phyloP scores from a whole-genome alignment of 768 basidiomycete species.

The Phylloporus arenicola region DNA sequence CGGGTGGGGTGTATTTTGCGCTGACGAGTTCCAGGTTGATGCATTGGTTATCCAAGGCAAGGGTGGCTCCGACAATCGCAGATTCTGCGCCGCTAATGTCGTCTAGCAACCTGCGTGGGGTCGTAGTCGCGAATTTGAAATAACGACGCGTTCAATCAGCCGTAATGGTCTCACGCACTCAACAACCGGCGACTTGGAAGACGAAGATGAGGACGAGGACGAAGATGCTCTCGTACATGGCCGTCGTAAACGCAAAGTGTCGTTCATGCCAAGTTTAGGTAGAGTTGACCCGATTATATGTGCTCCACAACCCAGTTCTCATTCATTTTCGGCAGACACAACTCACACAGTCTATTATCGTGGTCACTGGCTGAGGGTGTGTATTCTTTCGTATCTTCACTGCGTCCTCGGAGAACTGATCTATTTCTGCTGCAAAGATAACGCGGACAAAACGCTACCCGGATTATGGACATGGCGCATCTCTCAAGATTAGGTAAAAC shows the following conservation, averaged over 20 bases:
- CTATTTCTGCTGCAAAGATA: conserved; percentile 44
- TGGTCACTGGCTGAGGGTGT: conserved; percentile 81
- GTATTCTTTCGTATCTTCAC: conserved; percentile 20
- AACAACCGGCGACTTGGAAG: conserved; percentile 73
- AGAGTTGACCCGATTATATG: conserved; percentile 22
- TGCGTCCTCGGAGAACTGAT: conserved; percentile 18
- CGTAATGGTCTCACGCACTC: conserved; percentile 60
- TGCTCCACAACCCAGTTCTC: conserved; percentile 8
- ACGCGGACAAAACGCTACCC: conserved; percentile 73
- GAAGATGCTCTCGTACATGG: conserved; percentile 59
- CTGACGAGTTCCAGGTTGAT: conserved; percentile 53
- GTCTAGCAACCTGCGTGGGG: conserved; percentile 86
- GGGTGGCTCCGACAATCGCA: conserved; percentile 6
- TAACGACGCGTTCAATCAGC: conserved; percentile 70
- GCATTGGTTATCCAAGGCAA: conserved; percentile 83
- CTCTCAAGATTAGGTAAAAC: conserved; percentile 73
- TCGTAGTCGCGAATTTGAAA: conserved; percentile 83
- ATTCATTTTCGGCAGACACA: conserved; percentile 48
- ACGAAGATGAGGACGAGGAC: conserved; percentile 65
- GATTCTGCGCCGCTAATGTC: conserved; percentile 13
- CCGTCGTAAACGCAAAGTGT: conserved; percentile 69
- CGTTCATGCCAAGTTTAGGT: conserved; percentile 85
- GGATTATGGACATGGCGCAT: conserved; percentile 67
- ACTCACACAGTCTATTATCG: conserved; percentile 88
- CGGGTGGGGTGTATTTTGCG: neutral